Base-by-base conservation (phyloP, 108 stramenopile genomes). In the Chaetoceros tenuissimus region DNA sequence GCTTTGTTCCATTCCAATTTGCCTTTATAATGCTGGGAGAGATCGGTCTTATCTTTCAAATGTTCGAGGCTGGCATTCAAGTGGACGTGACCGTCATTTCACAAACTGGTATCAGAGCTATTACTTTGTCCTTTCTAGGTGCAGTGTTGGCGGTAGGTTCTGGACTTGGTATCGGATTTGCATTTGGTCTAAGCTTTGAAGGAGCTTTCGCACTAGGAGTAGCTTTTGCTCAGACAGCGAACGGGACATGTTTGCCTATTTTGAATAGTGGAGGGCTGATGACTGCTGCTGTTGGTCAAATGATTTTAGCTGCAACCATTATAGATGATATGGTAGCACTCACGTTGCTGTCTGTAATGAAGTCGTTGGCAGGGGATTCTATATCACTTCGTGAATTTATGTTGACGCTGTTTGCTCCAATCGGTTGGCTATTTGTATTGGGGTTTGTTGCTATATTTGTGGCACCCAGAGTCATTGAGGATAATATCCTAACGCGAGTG, bases 251-350 rank as follows among this genome's bases (percentile, higher is more conserved):
- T 16, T 59, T 72, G 8, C 71, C 68, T 47, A 75, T 76, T 0
- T 57, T 86, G 40, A 59, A 65, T 5, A 51, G 47, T 26, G 74
- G 80, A 27, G 54, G 55, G 17, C 67, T 82, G 43, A 27, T 77
- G 45, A 61, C 71, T 46, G 74, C 68, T 22, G 75, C 82, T 25
- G 57, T 83, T 7, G 82, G 82, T 0, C 82, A 83, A 46, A 48
- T 83, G 53, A 74, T 83, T 57, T 69, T 83, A 40, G 68, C 77
- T 0, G 69, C 72, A 0, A 70, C 72, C 25, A 70, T 83, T 47
- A 62, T 83, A 8, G 82, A 83, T 61, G 78, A 83, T 54, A 72
- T 83, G n/a, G 48, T 83, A 40, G 82, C 71, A 13, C 46, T 83
- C 59, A 58, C 79, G 10, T 49, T 79, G 23, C 48, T 83, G 48